Evolutionary conservation across 2,329 filamentous ascomycete genomes (phyloP).

Genomic region (Bisporella sp.): DNA sequence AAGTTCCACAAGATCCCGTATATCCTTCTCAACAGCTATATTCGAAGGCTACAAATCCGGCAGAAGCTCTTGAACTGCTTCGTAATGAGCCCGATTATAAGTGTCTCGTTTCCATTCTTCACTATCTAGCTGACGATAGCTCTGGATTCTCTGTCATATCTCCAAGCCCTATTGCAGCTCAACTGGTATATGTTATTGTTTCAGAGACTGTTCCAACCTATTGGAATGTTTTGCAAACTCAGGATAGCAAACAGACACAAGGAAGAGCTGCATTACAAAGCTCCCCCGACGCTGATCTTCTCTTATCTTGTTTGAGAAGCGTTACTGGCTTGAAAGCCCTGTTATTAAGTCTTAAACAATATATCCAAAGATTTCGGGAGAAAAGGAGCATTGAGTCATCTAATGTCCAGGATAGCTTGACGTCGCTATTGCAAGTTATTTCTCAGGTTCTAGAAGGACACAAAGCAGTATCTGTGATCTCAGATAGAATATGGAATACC

Average conservation of each 20-base stretch:
- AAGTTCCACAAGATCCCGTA: constrained; percentile 6
- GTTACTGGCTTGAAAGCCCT: constrained; percentile 74
- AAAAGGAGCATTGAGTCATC: constrained; percentile 21
- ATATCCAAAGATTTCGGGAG: constrained; percentile 45
- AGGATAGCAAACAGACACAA: constrained; percentile 15
- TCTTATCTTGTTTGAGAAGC: constrained; percentile 63
- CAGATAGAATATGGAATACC: constrained; percentile 32
- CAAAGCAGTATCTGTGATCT: constrained; percentile 35
- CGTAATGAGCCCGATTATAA: constrained; percentile 56
- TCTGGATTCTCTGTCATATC: constrained; percentile 47
- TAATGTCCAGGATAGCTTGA: constrained; percentile 27
- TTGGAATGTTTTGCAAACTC: constrained; percentile 53
- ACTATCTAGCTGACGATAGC: constrained; percentile 38
- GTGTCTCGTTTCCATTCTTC: constrained; percentile 44
- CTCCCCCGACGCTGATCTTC: constrained; percentile 34
- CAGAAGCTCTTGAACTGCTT: constrained; percentile 51
- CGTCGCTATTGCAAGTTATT: constrained; percentile 36
- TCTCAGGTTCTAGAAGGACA: constrained; percentile 35
- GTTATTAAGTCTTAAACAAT: constrained; percentile 57
- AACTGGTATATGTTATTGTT: constrained; percentile 69
- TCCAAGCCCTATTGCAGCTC: constrained; percentile 62
- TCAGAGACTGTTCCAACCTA: constrained; percentile 73
- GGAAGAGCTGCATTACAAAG: not conserved
- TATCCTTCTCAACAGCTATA: constrained; percentile 2
- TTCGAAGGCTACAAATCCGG: constrained; percentile 19